Base-by-base conservation (phyloP, 2,329 filamentous ascomycete genomes). In the Fusarium luffae region DNA sequence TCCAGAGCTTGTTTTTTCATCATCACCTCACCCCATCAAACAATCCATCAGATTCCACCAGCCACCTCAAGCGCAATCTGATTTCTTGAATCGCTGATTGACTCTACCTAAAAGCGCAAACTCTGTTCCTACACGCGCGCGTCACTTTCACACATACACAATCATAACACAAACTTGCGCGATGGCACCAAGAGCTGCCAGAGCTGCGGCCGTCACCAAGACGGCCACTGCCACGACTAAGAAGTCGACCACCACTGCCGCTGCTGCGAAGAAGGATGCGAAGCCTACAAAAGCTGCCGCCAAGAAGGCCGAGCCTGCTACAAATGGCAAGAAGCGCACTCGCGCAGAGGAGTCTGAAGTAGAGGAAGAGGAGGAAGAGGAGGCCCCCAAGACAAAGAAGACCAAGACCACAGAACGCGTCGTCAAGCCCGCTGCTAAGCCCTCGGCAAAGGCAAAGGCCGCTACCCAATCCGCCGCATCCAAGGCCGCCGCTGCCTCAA, bases 151-250 rank as follows among this genome's bases (percentile, higher is more conserved):
- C 42, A 65, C 56, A 47, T 43, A 18, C 42, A 60, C 32, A 49
- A 42, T 27, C 60, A 54, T 30, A 62, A 52, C 54, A 66, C 46
- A 55, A 42, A 52, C 28, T 54, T n/a, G 71, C 75, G 74, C 74
- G 67, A 79, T 79, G 78, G 74, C 78, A 56, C 72, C 78, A 42
- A 73, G 73, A 72, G 70, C 75, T 18, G n/a, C 34, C 46, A 77
- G 75, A 70, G 61, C 75, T 30, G 61, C 75, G 9, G 27, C 74
- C 47, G 69, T 69, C 60, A 41, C 71, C 27, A 78, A 73, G 72
- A 66, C 75, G 37, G 60, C 74, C 37, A 46, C 30, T 8, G 14
- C 30, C 30, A 32, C 73, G 13, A 63, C 77, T 19, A 77, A 75
- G 59, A 76, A 76, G 55, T 44, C 75, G 8, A 51, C 49, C 27